Conservation (phyloP, 208 protist genomes). For the Leptomonas pyrrhocoris region DNA sequence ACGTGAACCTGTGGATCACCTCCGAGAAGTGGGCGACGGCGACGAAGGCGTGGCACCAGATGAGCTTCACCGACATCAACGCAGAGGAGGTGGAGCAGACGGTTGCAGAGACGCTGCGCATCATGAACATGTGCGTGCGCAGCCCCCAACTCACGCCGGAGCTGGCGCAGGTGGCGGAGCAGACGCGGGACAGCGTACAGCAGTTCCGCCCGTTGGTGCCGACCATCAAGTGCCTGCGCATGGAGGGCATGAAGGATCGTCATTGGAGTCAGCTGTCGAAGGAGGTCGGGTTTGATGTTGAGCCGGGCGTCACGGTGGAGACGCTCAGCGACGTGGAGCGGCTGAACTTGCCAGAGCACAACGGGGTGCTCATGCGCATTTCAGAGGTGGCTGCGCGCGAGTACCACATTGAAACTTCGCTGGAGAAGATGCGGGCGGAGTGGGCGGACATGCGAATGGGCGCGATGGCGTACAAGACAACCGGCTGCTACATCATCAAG, state of each 20-base stretch:
- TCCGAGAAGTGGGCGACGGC: constrained; percentile 87
- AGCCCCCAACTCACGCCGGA: constrained; percentile 81
- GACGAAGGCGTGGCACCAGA: constrained; percentile 82
- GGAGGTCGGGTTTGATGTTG: constrained; percentile 91
- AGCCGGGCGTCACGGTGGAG: constrained; percentile 87
- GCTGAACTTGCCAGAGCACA: constrained; percentile 78
- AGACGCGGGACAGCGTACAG: constrained; percentile 90
- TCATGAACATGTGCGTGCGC: constrained; percentile 88
- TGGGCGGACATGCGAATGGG: constrained; percentile 92
- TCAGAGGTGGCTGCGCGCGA: constrained; percentile 96
- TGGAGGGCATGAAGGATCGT: constrained; percentile 95
- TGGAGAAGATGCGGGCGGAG: constrained; percentile 94
- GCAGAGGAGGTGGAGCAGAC: constrained; percentile 91
- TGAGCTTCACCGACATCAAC: constrained; percentile 85
- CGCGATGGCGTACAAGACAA: constrained; percentile 89
- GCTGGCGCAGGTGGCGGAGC: constrained; percentile 88
- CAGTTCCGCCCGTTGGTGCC: constrained; percentile 96
- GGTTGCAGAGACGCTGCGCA: constrained; percentile 73
- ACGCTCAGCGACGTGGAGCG: constrained; percentile 83
- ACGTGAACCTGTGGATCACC: constrained; percentile 94
- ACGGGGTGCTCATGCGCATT: constrained; percentile 88
- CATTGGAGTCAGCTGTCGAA: constrained; percentile 96
- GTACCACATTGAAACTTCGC: constrained; percentile 94
- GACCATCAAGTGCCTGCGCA: constrained; percentile 94
- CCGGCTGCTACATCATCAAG: constrained; percentile 92